Conservation (phyloP, 225 moss, liverwort and hornwort species). For the Straminergon stramineum region DNA sequence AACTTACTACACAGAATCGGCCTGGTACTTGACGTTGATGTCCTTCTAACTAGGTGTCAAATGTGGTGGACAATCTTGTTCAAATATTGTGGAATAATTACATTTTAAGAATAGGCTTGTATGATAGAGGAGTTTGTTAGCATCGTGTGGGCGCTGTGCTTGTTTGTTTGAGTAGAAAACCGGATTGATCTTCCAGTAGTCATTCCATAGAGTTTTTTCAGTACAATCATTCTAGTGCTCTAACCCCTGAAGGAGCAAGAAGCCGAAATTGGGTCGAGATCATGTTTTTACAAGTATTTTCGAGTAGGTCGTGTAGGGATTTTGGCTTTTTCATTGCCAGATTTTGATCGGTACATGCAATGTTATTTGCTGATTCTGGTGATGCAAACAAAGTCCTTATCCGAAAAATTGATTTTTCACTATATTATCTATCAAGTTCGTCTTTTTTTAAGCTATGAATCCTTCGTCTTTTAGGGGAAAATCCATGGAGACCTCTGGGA, state of each 20-base stretch:
- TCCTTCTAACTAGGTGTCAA: not conserved
- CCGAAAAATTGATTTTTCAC: not conserved
- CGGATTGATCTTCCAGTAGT: not conserved
- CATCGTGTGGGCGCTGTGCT: too few relatives aligned
- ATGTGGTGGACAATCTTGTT: not conserved
- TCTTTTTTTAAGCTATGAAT: not conserved
- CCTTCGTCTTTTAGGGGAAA: too few relatives aligned
- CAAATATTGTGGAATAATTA: not conserved
- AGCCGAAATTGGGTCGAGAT: too few relatives aligned
- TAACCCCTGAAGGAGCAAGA: too few relatives aligned
- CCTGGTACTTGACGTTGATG: not conserved
- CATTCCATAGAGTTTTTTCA: too few relatives aligned
- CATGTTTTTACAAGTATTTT: too few relatives aligned
- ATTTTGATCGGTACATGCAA: too few relatives aligned
- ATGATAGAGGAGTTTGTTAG: too few relatives aligned
- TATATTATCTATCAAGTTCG: not conserved
- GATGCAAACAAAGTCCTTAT: not conserved
- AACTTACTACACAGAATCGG: not conserved
- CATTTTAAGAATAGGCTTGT: too few relatives aligned
- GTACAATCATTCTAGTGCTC: too few relatives aligned
- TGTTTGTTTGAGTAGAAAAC: not conserved
- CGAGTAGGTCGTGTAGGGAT: too few relatives aligned
- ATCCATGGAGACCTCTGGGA: constrained; percentile 1
- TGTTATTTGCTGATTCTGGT: not conserved
- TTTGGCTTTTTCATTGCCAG: too few relatives aligned